These are phyloP conservation scores for Cardamine chenopodiifolia DNA, from an alignment of 345 rosid genomes.

Conservation along the genomic window DNA sequence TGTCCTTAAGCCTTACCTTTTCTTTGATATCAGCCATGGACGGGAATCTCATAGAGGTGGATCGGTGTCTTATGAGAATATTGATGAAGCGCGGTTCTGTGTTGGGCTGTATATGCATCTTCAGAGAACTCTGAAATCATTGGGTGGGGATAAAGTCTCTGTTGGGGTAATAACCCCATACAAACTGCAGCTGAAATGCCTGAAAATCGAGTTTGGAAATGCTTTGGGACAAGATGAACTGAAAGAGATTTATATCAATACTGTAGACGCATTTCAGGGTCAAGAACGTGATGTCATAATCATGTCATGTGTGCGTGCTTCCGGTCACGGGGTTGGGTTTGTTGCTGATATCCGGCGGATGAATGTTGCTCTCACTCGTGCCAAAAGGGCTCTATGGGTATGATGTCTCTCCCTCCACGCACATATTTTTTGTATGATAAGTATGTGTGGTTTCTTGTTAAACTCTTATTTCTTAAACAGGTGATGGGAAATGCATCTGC, in stretches of 20 bases:
- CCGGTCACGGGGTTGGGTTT: constrained; percentile 92
- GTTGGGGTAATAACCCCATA: constrained; percentile 97
- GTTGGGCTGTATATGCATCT: constrained; percentile 88
- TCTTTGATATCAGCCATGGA: constrained; percentile 89
- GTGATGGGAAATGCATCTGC: constrained; percentile 96
- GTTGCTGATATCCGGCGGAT: constrained; percentile 95
- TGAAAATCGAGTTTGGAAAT: constrained; percentile 81
- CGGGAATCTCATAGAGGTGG: constrained; percentile 98
- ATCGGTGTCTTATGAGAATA: constrained; percentile 91
- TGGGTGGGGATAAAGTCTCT: constrained; percentile 69
- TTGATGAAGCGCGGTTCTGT: constrained; percentile 94
- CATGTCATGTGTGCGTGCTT: constrained; percentile 99
- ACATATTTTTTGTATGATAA: not conserved
- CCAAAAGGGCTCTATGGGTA: constrained; percentile 98
- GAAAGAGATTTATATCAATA: constrained; percentile 91
- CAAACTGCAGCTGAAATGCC: constrained; percentile 95
- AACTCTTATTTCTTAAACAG: constrained; percentile 49
- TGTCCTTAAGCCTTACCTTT: constrained; percentile 81
- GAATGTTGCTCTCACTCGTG: constrained; percentile 99
- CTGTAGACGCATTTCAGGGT: constrained; percentile 99
- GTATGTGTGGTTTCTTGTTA: constrained; percentile 4
- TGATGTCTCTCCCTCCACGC: constrained; percentile 19
- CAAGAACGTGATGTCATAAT: constrained; percentile 99
- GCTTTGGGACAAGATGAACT: constrained; percentile 84
- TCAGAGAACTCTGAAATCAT: constrained; percentile 70